Conservation (phyloP, 1,139 yeast genomes). For the Citeromyces hawaiiensis region DNA sequence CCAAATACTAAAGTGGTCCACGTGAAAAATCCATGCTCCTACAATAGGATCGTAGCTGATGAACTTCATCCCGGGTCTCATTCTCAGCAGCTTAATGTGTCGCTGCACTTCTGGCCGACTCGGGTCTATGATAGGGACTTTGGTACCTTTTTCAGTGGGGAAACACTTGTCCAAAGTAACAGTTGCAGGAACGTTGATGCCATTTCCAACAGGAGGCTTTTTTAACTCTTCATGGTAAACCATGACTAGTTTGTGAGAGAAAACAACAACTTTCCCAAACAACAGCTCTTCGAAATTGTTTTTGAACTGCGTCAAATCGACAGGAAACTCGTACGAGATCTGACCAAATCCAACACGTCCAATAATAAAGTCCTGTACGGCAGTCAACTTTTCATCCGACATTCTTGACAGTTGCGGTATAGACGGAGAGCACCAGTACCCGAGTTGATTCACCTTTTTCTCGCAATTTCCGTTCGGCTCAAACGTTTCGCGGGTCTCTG, state of each 20-base stretch:
- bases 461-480: background rate
- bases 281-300: constrained; percentile 26
- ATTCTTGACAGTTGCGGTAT: constrained; percentile 35
- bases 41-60: constrained; percentile 66
- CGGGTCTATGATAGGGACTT: constrained; percentile 23
- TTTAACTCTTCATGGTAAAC: constrained; percentile 46
- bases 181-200: constrained; percentile 75
- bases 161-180: constrained; percentile 58
- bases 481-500: background rate
- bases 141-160: constrained; percentile 27
- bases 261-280: constrained; percentile 46
- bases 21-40: constrained; percentile 74
- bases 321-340: constrained; percentile 57
- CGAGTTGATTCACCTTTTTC: constrained; percentile 18
- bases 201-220: constrained; percentile 60
- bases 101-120: constrained; percentile 25
- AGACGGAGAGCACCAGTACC: constrained; percentile 77
- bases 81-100: constrained; percentile 36
- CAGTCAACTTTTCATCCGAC: constrained; percentile 35
- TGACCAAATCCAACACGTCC: constrained; percentile 74
- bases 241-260: constrained; percentile 43
- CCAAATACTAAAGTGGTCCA: constrained; percentile 90
- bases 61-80: constrained; percentile 59
- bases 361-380: constrained; percentile 54
- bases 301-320: constrained; percentile 47